A percentile compares a stretch with the other conserved stretches of the same genome.
These are phyloP conservation scores for Benincasa hispida DNA, from an alignment of 306 rosid genomes.

Conservation along the genomic window DNA sequence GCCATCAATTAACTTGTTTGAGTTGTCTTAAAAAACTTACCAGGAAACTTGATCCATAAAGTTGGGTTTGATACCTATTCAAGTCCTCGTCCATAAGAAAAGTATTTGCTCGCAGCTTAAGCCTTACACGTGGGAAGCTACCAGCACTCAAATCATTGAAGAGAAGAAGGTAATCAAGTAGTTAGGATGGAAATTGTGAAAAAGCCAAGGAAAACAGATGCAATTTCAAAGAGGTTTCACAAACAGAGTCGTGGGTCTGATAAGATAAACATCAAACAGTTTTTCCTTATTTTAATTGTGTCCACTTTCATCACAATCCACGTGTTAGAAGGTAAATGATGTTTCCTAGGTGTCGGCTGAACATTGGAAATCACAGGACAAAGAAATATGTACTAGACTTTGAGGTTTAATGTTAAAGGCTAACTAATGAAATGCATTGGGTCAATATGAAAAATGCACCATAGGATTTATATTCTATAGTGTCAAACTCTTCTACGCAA, in stretches of 20 bases:
- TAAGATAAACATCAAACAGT: not conserved
- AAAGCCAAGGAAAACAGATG: not conserved
- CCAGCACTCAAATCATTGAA: not conserved
- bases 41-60: not conserved
- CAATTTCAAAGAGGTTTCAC: not conserved
- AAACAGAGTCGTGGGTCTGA: not conserved
- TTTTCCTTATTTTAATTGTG: not conserved
- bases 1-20: not conserved
- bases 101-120: not conserved
- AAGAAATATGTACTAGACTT: not conserved
- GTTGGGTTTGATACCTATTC: not conserved
- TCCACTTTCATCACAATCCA: not conserved
- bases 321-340: not conserved
- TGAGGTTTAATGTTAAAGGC: not conserved
- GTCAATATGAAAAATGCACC: not conserved
- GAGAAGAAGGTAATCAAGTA: conserved; percentile 6
- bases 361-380: not conserved
- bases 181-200: not conserved
- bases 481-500: not conserved
- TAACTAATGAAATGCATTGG: not conserved
- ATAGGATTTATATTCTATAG: not conserved
- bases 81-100: not conserved
- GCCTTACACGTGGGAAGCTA: not conserved
- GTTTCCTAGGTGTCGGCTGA: conserved; percentile 3
- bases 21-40: not conserved